These are phyloP conservation scores for Syncephalastrum contaminatum DNA, from an alignment of 371 early-diverging fungal genomes.

Conservation along the genomic window DNA sequence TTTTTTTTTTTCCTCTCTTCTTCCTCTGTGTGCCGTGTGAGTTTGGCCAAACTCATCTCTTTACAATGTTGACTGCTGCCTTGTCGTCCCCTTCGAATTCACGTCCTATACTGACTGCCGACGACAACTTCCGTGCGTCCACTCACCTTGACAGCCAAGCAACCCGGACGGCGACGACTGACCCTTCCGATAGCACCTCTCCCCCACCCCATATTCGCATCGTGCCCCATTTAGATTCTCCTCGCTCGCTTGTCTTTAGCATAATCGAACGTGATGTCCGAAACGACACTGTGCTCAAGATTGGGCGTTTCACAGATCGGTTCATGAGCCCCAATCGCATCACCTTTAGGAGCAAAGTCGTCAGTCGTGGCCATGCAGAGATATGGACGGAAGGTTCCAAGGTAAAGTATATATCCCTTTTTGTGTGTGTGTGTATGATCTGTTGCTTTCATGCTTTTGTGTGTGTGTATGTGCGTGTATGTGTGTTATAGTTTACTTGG, in stretches of 20 bases:
- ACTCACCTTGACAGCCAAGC: slow-evolving; percentile 3
- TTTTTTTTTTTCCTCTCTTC: neutral
- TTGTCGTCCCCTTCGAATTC: slow-evolving; percentile 14
- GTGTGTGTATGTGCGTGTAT: too few relatives aligned
- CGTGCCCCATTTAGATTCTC: slow-evolving; percentile 71
- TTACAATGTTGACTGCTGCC: slow-evolving; percentile 17
- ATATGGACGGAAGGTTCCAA: slow-evolving; percentile 61
- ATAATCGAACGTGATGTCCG: slow-evolving; percentile 76
- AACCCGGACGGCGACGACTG: slow-evolving; percentile 2
- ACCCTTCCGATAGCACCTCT: slow-evolving; percentile 1
- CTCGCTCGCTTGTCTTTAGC: slow-evolving; percentile 74
- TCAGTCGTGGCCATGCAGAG: slow-evolving; percentile 80
- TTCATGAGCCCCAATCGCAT: slow-evolving; percentile 44
- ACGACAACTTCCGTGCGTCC: slow-evolving; percentile 4
- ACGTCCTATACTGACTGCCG: slow-evolving; percentile 9
- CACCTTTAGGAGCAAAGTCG: slow-evolving; percentile 81
- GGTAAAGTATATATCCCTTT: slow-evolving; percentile 14
- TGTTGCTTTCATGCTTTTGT: too few relatives aligned
- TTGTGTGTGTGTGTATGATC: too few relatives aligned
- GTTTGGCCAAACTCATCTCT: neutral
- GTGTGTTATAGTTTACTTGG: too few relatives aligned
- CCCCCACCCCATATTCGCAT: slow-evolving; percentile 64
- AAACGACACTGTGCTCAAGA: slow-evolving; percentile 63
- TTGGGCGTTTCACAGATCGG: slow-evolving; percentile 73
- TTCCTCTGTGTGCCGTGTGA: neutral